Evolutionary conservation across 1,284 basidiomycete species (phyloP).

Genomic region (Thecaphora thlaspeos): DNA sequence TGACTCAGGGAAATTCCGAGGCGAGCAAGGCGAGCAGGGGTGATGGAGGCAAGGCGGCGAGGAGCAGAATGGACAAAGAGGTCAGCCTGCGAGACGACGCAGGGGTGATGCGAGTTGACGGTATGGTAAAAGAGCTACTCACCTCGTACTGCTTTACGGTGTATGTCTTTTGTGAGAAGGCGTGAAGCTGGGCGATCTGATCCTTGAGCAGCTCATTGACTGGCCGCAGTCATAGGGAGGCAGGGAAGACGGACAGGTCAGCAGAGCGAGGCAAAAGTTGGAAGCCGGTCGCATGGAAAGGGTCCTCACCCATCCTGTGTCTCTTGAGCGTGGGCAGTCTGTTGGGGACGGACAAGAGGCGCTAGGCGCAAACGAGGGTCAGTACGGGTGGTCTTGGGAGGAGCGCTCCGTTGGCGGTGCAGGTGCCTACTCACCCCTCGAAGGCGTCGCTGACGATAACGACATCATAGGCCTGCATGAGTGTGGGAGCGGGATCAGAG

Average conservation of each 20-base stretch:
- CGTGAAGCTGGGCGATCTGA: conserved; percentile 60
- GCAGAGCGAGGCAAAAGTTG: no score
- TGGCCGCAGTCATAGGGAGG: no score
- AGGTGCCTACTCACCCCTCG: conserved; percentile 38
- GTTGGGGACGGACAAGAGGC: not conserved
- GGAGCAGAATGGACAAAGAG: not conserved
- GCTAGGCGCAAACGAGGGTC: not conserved
- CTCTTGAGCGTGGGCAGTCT: conserved; percentile 52
- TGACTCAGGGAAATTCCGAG: no score
- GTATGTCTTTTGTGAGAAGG: conserved; percentile 59
- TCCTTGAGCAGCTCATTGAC: conserved; percentile 60
- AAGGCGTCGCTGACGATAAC: conserved; percentile 54
- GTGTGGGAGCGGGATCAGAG: not conserved
- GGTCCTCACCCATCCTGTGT: conserved; percentile 47
- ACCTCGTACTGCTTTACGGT: conserved; percentile 42
- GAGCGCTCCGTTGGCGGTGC: no score
- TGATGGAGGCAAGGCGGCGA: not conserved
- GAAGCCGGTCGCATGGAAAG: no score
- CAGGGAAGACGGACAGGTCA: no score
- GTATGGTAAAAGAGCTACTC: no score
- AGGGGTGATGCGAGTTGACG: no score
- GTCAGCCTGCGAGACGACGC: no score
- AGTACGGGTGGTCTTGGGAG: not conserved
- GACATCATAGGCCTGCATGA: conserved; percentile 51
- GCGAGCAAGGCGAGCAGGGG: no score